These are phyloP conservation scores for Fomitopsis betulina DNA, from an alignment of 1,284 basidiomycete species.

Conservation along the genomic window DNA sequence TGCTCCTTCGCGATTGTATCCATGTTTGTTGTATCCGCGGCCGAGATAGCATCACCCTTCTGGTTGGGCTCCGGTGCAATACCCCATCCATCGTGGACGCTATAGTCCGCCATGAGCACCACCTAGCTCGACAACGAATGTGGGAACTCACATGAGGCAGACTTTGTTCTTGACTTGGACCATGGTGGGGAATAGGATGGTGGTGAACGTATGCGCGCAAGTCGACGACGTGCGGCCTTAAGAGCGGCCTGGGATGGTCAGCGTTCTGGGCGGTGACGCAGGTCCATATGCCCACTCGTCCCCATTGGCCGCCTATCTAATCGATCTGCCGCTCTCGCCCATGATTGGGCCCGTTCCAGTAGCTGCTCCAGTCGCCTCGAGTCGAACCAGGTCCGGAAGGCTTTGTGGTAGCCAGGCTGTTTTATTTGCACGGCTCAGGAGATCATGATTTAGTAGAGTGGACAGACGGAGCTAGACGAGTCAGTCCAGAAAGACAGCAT, in stretches of 20 bases:
- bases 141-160: slow-evolving; percentile 71
- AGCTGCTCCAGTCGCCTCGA: not conserved
- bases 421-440: no score
- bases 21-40: slow-evolving; percentile 83
- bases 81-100: slow-evolving; percentile 95
- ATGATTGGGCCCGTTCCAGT: not conserved
- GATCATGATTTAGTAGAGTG: no score
- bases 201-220: not conserved
- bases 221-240: not conserved
- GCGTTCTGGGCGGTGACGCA: not conserved
- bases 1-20: slow-evolving; percentile 79
- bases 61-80: slow-evolving; percentile 60
- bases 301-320: not conserved
- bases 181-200: slow-evolving; percentile 19
- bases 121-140: not conserved
- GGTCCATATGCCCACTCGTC: not conserved
- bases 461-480: no score
- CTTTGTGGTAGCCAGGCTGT: not conserved
- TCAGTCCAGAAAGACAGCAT: no score
- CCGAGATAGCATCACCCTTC: slow-evolving; percentile 85
- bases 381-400: not conserved
- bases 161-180: slow-evolving; percentile 79
- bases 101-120: slow-evolving; percentile 24
- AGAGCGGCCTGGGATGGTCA: not conserved
- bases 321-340: slow-evolving; percentile 1